These are phyloP conservation scores for Pythium insidiosum DNA, from an alignment of 352 stramenopile genomes.

Conservation along the genomic window DNA sequence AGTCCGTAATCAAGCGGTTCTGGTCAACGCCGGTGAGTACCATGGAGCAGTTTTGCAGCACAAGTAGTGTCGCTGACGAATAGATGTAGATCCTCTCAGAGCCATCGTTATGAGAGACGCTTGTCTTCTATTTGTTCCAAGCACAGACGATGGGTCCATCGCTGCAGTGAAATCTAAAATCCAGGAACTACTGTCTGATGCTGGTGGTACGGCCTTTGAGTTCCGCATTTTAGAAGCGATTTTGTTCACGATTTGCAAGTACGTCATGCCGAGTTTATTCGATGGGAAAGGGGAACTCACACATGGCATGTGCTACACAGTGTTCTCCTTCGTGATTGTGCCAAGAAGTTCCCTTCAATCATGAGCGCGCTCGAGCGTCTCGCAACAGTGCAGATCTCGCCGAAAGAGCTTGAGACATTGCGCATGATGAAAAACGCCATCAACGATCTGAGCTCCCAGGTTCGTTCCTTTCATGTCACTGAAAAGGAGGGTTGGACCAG, in stretches of 20 bases:
- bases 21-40: slow-evolving; percentile 50
- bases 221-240: slow-evolving; percentile 28
- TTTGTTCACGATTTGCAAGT: slow-evolving; percentile 19
- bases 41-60: background rate
- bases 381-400: slow-evolving; percentile 9
- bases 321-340: slow-evolving; percentile 3
- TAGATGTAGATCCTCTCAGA: slow-evolving; percentile 44
- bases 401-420: slow-evolving; percentile 17
- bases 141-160: slow-evolving; percentile 27
- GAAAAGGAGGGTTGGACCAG: too few species aligned
- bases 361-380: slow-evolving; percentile 17
- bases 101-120: slow-evolving; percentile 42
- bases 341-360: slow-evolving; percentile 10
- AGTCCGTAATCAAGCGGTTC: slow-evolving; percentile 55
- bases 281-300: too few species aligned
- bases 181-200: too few species aligned
- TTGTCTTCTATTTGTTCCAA: slow-evolving; percentile 41
- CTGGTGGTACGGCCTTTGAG: slow-evolving; percentile 17
- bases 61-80: too few species aligned
- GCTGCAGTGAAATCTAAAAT: slow-evolving; percentile 35
- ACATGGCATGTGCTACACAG: background rate
- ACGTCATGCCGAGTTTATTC: background rate
- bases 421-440: slow-evolving; percentile 25
- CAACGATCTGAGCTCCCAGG: slow-evolving; percentile 23
- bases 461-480: too few species aligned